Evolutionary conservation across 352 stramenopile genomes (phyloP).

Genomic region (Pythium periplocum): DNA sequence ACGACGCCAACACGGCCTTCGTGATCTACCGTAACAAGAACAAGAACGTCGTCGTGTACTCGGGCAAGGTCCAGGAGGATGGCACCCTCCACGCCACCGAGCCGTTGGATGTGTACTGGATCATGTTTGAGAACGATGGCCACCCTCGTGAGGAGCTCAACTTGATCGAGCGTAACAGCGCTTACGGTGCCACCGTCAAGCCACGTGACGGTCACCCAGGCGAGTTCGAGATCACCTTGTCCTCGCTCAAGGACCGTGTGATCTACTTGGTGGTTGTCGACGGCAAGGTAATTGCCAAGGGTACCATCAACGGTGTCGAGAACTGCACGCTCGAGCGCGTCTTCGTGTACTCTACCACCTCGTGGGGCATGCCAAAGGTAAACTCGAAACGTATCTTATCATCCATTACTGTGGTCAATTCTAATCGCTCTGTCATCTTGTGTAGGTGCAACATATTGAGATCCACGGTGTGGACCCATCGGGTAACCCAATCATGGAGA

Average conservation of each 20-base stretch:
- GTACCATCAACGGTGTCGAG: conserved; percentile 68
- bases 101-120: conserved; percentile 83
- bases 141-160: conserved; percentile 80
- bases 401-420: no score
- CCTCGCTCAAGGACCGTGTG: conserved; percentile 79
- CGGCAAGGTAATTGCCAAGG: conserved; percentile 62
- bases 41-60: conserved; percentile 86
- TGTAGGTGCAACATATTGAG: conserved; percentile 80
- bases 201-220: conserved; percentile 55
- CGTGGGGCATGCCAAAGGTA: conserved; percentile 82
- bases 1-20: conserved; percentile 75
- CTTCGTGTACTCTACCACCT: conserved; percentile 82
- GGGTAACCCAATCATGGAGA: conserved; percentile 74
- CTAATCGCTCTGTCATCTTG: no score
- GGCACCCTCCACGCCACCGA: conserved; percentile 57
- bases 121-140: conserved; percentile 88
- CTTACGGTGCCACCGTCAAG: conserved; percentile 76
- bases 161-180: conserved; percentile 83
- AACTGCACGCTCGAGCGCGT: conserved; percentile 74
- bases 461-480: conserved; percentile 71
- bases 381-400: neutral
- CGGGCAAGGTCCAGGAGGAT: conserved; percentile 56
- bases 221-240: conserved; percentile 69
- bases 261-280: conserved; percentile 74
- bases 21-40: conserved; percentile 90